phyloP scores from a whole-genome alignment of 2,329 filamentous ascomycete genomes.

The Nemania sp. region DNA sequence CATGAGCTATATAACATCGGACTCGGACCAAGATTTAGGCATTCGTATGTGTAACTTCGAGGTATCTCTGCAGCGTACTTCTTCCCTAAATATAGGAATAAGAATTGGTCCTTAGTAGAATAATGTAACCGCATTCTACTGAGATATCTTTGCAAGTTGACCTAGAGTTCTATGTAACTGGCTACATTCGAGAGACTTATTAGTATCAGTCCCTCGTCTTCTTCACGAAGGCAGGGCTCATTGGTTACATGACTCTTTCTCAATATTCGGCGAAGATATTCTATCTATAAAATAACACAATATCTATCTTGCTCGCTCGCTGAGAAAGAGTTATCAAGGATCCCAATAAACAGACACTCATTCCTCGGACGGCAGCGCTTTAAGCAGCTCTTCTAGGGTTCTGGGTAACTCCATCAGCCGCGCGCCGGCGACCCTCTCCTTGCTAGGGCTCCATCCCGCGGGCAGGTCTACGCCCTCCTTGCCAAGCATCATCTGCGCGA shows the following conservation, averaged over 20 bases:
- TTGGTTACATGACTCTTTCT: not conserved
- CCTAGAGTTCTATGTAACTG: no score
- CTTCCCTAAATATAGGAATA: no score
- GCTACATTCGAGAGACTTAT: no score
- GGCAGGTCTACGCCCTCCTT: slow-evolving; percentile 23
- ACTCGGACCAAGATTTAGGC: not conserved
- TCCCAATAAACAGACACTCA: not conserved
- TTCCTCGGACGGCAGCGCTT: slow-evolving; percentile 20
- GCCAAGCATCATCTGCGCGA: slow-evolving; percentile 67
- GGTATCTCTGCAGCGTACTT: no score
- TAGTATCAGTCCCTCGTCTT: no score
- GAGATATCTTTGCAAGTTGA: no score
- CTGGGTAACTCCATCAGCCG: slow-evolving; percentile 28
- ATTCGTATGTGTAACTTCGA: no score
- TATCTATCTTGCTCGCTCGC: not conserved
- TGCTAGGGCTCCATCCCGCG: slow-evolving; percentile 26
- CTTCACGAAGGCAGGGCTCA: not conserved
- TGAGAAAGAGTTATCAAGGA: not conserved
- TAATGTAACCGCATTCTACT: no score
- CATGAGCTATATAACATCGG: not conserved
- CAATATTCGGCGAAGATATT: not conserved
- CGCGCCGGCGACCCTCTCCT: slow-evolving; percentile 24
- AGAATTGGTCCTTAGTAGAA: no score
- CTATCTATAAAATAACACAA: not conserved
- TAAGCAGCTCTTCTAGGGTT: slow-evolving; percentile 24